Evolutionary conservation across 192 early-diverging fungal genomes (phyloP).

Genomic region (Rhizophagus clarus): DNA sequence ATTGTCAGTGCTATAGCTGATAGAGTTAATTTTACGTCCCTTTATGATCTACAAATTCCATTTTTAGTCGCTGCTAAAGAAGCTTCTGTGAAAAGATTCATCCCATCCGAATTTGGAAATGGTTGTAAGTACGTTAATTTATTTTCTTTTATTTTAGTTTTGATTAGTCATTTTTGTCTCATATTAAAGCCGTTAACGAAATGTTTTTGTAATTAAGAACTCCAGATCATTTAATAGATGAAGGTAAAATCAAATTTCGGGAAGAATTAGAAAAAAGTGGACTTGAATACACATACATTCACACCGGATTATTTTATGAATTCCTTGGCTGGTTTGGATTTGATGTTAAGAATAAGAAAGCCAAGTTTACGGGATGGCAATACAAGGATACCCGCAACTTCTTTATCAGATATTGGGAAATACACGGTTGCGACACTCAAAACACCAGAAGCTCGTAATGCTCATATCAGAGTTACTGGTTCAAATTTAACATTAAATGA

Average conservation of each 20-base stretch:
- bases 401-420: background rate
- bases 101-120: no score
- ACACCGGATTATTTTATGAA: background rate
- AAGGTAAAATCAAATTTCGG: background rate
- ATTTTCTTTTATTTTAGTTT: no score
- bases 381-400: background rate
- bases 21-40: no score
- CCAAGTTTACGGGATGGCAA: background rate
- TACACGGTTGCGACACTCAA: no score
- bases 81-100: no score
- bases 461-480: background rate
- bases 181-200: no score
- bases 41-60: no score
- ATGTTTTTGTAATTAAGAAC: background rate
- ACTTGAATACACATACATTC: slow-evolving; percentile 9
- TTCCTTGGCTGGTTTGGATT: background rate
- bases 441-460: slow-evolving; percentile 6
- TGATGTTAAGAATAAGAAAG: slow-evolving; percentile 18
- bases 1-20: no score
- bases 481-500: background rate
- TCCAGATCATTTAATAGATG: background rate
- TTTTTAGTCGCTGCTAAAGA: no score
- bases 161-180: no score
- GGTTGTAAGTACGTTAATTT: no score
- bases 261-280: no score